Evolutionary conservation across 306 rosid genomes (phyloP), one percentile per base, ranked within the genome.

Genomic region (Vigna reflexopilosa): DNA sequence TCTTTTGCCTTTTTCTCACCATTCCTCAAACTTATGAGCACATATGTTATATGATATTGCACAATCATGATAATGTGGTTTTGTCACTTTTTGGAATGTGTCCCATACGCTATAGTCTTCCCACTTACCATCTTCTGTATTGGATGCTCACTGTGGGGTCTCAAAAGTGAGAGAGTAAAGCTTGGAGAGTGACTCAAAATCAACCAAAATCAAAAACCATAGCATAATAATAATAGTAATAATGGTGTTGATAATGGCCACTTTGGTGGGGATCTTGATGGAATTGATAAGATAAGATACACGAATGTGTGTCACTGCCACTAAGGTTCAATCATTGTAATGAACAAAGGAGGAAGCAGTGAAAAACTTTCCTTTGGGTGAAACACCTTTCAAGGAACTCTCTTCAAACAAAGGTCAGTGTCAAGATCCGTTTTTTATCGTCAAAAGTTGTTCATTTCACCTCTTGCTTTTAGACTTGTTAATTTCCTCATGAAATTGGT

Each of bases 1-100:
- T 4, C n/a, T 58, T 68, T 62, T 32, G 4, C 30, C 16, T 38
- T 63, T 59, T 15, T 34, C 49, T 81, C 20, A 40, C 17, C 65
- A 57, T 66, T 32, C 34, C 22, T 52, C 0, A 17, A 20, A 54
- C 52, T 30, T 17, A 4, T 6, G 34, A 80, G 64, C 54, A 30
- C 49, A 78, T 49, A 54, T n/a, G 57, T 67, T 7, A 44, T 17
- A 9, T 42, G 13, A 42, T 22, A 68, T 48, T 49, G 81, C 77
- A 61, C 30, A 42, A 76, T 68, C 40, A 68, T 68, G 73, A 68
- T 47, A 68, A 68, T 47, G 73, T 70, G 52, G 77, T 47, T 73
- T 72, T 78, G 61, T 78, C 77, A 73, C 86, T 65, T 72, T 64
- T 16, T 72, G 19, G 76, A 66, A 58, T 78, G 83, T 78, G 80